Evolutionary conservation across 495 filamentous ascomycete genomes (phyloP), one percentile per base, ranked within the genome.

Genomic region (Paragyromitra xinjiangensis): DNA sequence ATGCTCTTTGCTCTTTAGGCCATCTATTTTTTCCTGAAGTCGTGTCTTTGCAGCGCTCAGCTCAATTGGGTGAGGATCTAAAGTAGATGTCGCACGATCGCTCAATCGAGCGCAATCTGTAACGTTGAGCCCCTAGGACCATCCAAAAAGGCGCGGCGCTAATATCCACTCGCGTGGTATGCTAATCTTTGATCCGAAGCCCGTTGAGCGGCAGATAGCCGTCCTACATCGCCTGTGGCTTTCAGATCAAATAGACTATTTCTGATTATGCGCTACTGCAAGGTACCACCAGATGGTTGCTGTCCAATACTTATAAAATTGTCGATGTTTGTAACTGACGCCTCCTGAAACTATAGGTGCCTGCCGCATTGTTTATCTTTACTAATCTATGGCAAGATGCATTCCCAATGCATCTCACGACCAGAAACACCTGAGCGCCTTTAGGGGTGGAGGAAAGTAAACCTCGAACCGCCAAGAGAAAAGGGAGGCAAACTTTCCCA

Each of bases 81-180:
- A 51, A n/a, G 51, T n/a, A 42, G 61, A 34, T 73, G 22, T 44
- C 61, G 22, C 69, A 64, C 48, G 75, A 69, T 69, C 70, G 62
- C 71, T 75, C 73, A 63, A 66, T 82, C 42, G 44, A 70, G 65
- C 40, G 55, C 40, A 75, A 68, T 68, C 73, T 78, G 51, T 78
- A 72, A 44, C 69, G 48, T 40, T 73, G 29, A 66, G 11, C 67
- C 63, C 75, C 59, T 80, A 39, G 42, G 50, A 59, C 40, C 6
- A 12, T 39, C 71, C 64, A 45, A 70, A 63, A 70, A 64, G 59
- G 39, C 42, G 44, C 66, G 48, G 65, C 59, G 66, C 69, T 83
- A 67, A 64, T 51, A 58, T 71, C 64, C 55, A 59, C 45, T 71
- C 69, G 69, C 24, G 61, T 65, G 61, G 70, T 58, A 50, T 42